Base-by-base conservation (phyloP, 2,329 filamentous ascomycete genomes). In the Pleurostoma richardsiae region DNA sequence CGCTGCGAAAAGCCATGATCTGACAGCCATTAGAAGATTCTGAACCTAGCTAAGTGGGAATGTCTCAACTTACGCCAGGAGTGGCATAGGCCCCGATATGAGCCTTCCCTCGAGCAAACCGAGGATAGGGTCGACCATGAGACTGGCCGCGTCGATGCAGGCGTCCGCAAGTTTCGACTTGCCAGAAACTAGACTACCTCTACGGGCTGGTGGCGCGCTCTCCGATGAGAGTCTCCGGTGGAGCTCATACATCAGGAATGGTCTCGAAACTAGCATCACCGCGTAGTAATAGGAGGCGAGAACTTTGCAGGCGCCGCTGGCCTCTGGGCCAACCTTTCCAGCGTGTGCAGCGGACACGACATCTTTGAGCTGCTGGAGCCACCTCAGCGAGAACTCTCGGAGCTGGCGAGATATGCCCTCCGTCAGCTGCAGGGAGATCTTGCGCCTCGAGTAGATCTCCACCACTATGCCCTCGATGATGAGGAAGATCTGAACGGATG, bases 191-290 rank as follows among this genome's bases (percentile, higher is more conserved):
- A 63, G 42, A 26, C 54, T 54, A 30, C 56, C 53, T 29, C 52
- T 48, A 1, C 48, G 53, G 29, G 47, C 49, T 0, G 56, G 41
- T 4, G 53, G 31, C 0, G 54, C 46, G 0, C 60, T 50, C 4
- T 53, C 59, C 7, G 73, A 70, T 0, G 68, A 66, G 4, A 79
- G 51, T 0, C 76, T 64, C 29, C 67, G 66, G 43, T 68, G 72
- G 3, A 79, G 61, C 55, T 79, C 76, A 42, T 76, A 77, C 74
- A 79, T 78, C 5, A 80, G 63, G 43, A 80, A 80, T 0, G 76
- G 76, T 1, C 76, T 63, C 0, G 76, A 76, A 0, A 79, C 74
- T 3, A 80, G 65, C 64, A 80, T 79, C n/a, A 79, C 76, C 1
- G 74, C 72, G 48, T 80, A 79, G 56, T 79, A 78, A 46, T 79